A percentile compares a stretch with the other conserved stretches of the same genome.
Evolutionary conservation across 805 yeast species (phyloP).

Genomic region (Pichia deserticola): DNA sequence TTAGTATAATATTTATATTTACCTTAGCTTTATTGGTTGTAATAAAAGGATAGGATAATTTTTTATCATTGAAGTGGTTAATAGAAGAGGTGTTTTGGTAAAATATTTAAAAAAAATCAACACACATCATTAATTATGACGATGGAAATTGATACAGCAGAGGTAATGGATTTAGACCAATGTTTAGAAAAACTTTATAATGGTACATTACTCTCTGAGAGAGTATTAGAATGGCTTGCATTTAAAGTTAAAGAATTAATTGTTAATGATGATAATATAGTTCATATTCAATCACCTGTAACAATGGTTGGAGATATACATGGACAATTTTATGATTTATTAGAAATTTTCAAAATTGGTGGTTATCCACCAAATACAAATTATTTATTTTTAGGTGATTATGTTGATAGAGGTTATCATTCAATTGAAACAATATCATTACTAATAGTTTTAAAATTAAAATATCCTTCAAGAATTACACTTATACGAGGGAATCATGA

Average conservation of each 20-base stretch:
- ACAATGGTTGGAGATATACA: slow-evolving; percentile 97
- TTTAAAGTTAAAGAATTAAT: slow-evolving; percentile 76
- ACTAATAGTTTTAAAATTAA: slow-evolving; percentile 70
- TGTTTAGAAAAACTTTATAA: slow-evolving; percentile 61
- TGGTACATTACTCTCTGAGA: slow-evolving; percentile 63
- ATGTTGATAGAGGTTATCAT: slow-evolving; percentile 92
- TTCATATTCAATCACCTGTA: slow-evolving; percentile 76
- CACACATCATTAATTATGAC: background rate
- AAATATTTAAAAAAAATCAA: no score
- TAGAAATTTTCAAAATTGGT: slow-evolving; percentile 90
- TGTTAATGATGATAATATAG: slow-evolving; percentile 77
- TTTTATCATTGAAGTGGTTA: no score
- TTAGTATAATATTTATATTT: no score
- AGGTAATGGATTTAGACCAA: slow-evolving; percentile 49
- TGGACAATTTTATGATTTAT: slow-evolving; percentile 90
- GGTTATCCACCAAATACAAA: slow-evolving; percentile 92
- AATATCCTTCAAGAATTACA: slow-evolving; percentile 80
- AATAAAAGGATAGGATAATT: no score
- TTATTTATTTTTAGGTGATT: slow-evolving; percentile 89
- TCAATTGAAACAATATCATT: slow-evolving; percentile 88
- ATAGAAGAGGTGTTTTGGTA: no score
- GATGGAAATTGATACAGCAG: slow-evolving; percentile 10
- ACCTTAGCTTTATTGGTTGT: no score
- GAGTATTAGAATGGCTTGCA: slow-evolving; percentile 65
- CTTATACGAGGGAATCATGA: slow-evolving; percentile 94